phyloP scores from a whole-genome alignment of 371 early-diverging fungal genomes.

The Mortierella sp. region DNA sequence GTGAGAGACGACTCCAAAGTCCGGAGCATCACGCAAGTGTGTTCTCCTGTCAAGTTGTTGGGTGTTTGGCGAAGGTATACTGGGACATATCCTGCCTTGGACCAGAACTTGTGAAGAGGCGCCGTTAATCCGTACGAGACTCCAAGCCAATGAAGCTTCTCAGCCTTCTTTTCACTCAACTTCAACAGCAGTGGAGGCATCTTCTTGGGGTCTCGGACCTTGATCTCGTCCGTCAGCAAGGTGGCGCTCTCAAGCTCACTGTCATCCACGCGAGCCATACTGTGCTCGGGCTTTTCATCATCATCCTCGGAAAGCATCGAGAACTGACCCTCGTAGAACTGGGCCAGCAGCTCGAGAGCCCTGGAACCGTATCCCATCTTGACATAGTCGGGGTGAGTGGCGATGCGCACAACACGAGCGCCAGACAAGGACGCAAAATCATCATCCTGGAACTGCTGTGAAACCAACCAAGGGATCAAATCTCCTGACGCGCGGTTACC shows the following conservation, averaged over 20 bases:
- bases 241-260: conserved; percentile 73
- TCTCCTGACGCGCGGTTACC: conserved; percentile 95
- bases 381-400: conserved; percentile 97
- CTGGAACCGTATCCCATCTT: conserved; percentile 98
- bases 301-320: conserved; percentile 75
- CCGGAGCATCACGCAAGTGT: conserved; percentile 96
- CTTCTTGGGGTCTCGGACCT: conserved; percentile 84
- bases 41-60: conserved; percentile 98
- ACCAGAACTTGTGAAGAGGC: conserved; percentile 97
- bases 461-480: conserved; percentile 98
- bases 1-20: conserved; percentile 67
- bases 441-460: conserved; percentile 96
- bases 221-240: conserved; percentile 80
- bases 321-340: conserved; percentile 88
- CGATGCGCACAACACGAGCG: conserved; percentile 99
- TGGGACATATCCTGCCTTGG: conserved; percentile 89
- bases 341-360: conserved; percentile 86
- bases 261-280: conserved; percentile 65
- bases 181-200: conserved; percentile 93
- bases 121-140: conserved; percentile 97
- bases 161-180: conserved; percentile 82
- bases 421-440: conserved; percentile 96
- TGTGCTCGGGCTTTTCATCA: conserved; percentile 54
- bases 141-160: conserved; percentile 94
- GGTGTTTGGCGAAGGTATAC: conserved; percentile 97